Conservation (phyloP, 2,329 filamentous ascomycete genomes). For the Calycina herbarum region DNA sequence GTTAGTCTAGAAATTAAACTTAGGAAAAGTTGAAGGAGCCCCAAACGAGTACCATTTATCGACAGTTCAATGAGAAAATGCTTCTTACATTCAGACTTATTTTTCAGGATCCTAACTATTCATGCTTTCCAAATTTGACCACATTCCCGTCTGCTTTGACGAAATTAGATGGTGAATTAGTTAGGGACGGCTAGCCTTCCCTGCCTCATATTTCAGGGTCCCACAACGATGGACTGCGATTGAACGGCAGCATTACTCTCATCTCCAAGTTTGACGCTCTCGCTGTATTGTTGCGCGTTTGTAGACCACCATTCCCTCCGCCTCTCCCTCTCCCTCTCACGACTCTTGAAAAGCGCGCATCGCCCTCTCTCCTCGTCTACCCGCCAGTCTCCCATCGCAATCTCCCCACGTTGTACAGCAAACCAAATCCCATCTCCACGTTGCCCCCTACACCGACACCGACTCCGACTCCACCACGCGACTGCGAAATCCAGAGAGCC, state of each 20-base stretch:
- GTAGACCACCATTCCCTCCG: not conserved
- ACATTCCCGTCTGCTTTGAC: too few species aligned
- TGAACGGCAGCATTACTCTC: too few species aligned
- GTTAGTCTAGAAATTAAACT: too few species aligned
- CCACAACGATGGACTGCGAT: not conserved
- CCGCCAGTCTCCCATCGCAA: slow-evolving; percentile 7
- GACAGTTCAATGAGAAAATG: too few species aligned
- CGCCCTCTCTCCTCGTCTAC: not conserved
- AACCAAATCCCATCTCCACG: slow-evolving; percentile 17
- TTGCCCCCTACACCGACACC: slow-evolving; percentile 23
- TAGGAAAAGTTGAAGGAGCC: too few species aligned
- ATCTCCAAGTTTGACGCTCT: too few species aligned
- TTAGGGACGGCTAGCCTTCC: too few species aligned
- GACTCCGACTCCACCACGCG: slow-evolving; percentile 19
- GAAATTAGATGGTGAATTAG: too few species aligned
- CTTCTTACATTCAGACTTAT: too few species aligned
- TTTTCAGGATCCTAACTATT: too few species aligned
- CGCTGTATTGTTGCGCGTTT: not conserved
- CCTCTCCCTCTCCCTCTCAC: not conserved
- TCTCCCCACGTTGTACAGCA: slow-evolving; percentile 16
- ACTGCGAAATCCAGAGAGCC: slow-evolving; percentile 1
- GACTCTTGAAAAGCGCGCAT: not conserved
- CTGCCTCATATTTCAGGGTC: not conserved
- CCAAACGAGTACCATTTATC: too few species aligned
- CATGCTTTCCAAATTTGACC: too few species aligned